A percentile compares a stretch with the other conserved stretches of the same genome.
Evolutionary conservation across 495 filamentous ascomycete genomes (phyloP).

Genomic region (Bacidia gigantensis): DNA sequence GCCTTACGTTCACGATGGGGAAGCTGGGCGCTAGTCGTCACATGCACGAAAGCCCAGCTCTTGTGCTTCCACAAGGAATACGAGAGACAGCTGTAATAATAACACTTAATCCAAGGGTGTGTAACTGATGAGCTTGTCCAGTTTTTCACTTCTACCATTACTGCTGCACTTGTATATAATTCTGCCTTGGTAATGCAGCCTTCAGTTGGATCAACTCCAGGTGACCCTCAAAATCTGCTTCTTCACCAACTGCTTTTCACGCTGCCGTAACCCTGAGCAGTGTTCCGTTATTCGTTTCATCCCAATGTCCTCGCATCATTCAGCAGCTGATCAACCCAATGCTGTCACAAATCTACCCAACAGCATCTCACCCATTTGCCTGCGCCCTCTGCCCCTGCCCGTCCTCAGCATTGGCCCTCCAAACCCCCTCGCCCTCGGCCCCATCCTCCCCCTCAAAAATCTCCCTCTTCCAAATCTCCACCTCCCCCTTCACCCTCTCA

Average conservation of each 20-base stretch:
- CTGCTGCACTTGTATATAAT: slow-evolving; percentile 1
- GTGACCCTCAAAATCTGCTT: not conserved
- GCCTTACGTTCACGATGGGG: not conserved
- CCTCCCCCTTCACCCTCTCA: slow-evolving; percentile 69
- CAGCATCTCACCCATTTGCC: not conserved
- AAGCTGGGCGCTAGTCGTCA: not conserved
- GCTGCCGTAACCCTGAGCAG: too few species aligned
- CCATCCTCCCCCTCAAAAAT: slow-evolving; percentile 60
- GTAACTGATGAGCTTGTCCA: not conserved
- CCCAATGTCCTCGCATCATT: too few species aligned
- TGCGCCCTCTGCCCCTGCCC: slow-evolving; percentile 26
- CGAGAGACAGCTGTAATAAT: slow-evolving; percentile 1
- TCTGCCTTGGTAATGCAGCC: not conserved
- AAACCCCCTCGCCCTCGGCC: slow-evolving; percentile 70
- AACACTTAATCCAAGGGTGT: not conserved
- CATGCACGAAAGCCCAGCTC: not conserved
- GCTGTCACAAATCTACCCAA: not conserved
- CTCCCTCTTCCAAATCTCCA: slow-evolving; percentile 95
- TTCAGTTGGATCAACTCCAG: not conserved
- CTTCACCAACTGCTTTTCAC: not conserved
- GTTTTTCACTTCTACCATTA: not conserved
- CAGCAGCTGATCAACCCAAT: not conserved
- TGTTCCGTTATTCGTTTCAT: too few species aligned
- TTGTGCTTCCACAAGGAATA: not conserved
- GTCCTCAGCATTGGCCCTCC: slow-evolving; percentile 79